These are phyloP conservation scores for Hypoxylon perforatum DNA, from an alignment of 495 filamentous ascomycete species.

Conservation along the genomic window DNA sequence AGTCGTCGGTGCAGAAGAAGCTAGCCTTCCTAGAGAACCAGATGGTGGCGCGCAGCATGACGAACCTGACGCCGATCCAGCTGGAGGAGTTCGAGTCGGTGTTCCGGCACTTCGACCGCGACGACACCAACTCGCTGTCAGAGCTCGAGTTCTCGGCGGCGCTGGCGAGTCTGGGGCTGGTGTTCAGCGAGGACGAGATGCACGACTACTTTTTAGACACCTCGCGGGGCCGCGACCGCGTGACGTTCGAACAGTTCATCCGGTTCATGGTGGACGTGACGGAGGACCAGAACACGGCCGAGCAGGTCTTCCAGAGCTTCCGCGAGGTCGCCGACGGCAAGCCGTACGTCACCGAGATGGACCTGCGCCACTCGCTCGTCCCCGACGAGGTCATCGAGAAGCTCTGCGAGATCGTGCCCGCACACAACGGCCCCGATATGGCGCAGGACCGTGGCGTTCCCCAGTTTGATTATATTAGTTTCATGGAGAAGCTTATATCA, in stretches of 20 bases:
- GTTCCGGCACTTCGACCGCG: constrained; percentile 97
- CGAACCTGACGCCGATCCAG: constrained; percentile 96
- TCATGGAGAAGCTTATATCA: constrained; percentile 83
- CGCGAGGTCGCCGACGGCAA: constrained; percentile 97
- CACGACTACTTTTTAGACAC: constrained; percentile 87
- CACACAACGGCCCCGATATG: constrained; percentile 80
- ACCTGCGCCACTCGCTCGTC: constrained; percentile 91
- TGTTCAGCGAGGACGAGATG: constrained; percentile 97
- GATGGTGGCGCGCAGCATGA: constrained; percentile 96
- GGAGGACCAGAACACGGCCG: constrained; percentile 97
- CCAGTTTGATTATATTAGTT: constrained; percentile 92
- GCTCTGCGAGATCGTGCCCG: constrained; percentile 85
- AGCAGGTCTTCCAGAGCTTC: constrained; percentile 98
- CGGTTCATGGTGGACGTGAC: constrained; percentile 99
- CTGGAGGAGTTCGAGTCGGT: constrained; percentile 98
- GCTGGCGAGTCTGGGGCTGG: constrained; percentile 88
- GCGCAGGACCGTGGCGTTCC: constrained; percentile 77
- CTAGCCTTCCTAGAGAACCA: constrained; percentile 97
- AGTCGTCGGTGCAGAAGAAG: constrained; percentile 91
- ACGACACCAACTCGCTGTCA: constrained; percentile 86
- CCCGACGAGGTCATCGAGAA: constrained; percentile 96
- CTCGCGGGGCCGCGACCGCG: constrained; percentile 76
- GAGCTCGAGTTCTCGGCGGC: constrained; percentile 97
- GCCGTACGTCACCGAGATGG: constrained; percentile 97
- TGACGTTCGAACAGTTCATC: constrained; percentile 99